phyloP scores from a whole-genome alignment of 257 asterid species.

The Jaltomata sinuosa region DNA sequence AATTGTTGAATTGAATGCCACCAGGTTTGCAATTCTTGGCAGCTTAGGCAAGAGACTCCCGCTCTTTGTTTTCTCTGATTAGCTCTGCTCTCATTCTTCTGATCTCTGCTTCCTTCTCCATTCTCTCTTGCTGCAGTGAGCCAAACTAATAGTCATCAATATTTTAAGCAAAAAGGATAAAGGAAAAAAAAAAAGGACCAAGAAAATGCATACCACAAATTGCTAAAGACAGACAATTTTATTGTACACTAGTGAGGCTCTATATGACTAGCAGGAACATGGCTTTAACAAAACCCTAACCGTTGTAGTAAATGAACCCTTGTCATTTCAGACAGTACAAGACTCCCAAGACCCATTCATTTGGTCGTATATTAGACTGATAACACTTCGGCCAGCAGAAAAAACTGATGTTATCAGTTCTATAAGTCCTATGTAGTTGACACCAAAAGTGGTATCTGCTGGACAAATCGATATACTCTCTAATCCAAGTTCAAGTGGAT shows the following conservation, averaged over 20 bases:
- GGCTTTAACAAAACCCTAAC: background rate
- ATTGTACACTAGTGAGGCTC: background rate
- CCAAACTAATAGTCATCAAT: background rate
- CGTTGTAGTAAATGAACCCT: background rate
- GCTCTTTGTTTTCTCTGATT: constrained; percentile 38
- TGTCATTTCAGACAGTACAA: background rate
- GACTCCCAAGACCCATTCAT: background rate
- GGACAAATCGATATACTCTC: background rate
- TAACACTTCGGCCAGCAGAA: background rate
- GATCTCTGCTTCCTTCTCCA: constrained; percentile 61
- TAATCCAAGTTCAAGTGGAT: background rate
- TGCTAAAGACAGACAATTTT: background rate
- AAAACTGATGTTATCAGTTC: background rate
- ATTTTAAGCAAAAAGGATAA: background rate
- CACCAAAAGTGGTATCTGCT: background rate
- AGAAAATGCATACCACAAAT: background rate
- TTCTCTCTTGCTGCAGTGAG: constrained; percentile 43
- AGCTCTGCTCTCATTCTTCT: constrained; percentile 49
- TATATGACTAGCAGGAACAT: background rate
- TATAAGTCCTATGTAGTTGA: background rate
- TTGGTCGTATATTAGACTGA: background rate
- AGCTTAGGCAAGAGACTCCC: constrained; percentile 45
- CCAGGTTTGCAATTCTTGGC: background rate
- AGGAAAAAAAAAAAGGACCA: background rate
- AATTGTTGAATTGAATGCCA: constrained; percentile 1